These are phyloP conservation scores for Fusarium xylarioides DNA, from an alignment of 2,329 filamentous ascomycete species.

Conservation along the genomic window DNA sequence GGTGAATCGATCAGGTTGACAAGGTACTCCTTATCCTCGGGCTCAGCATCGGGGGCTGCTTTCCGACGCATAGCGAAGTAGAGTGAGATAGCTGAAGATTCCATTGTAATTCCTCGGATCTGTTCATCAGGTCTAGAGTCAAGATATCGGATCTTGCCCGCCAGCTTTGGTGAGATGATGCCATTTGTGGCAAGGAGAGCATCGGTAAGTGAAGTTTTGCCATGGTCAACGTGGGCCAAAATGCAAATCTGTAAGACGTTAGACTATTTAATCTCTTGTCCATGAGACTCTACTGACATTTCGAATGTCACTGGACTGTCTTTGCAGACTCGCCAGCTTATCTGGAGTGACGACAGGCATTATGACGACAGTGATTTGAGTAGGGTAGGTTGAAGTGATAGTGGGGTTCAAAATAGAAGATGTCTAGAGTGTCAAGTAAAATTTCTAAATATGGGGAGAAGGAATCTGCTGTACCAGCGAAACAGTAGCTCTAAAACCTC, in stretches of 20 bases:
- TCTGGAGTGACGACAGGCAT: conserved; percentile 96
- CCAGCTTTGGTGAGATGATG: conserved; percentile 97
- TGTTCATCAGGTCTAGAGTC: conserved; percentile 97
- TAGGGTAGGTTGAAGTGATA: conserved; percentile 7
- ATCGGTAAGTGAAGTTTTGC: conserved; percentile 96
- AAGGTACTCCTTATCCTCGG: conserved; percentile 86
- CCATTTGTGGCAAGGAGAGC: conserved; percentile 97
- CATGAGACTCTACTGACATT: conserved; percentile 70
- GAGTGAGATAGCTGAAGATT: conserved; percentile 96
- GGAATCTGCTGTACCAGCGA: neutral
- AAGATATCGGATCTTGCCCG: conserved; percentile 96
- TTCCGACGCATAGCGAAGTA: conserved; percentile 92
- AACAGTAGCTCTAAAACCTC: neutral
- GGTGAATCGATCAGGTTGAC: conserved; percentile 98
- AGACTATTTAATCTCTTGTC: neutral
- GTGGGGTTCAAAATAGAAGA: conserved; percentile 1
- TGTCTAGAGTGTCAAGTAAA: neutral
- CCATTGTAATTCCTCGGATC: conserved; percentile 98
- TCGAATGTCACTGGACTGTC: conserved; percentile 85
- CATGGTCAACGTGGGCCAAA: conserved; percentile 95
- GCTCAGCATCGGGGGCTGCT: conserved; percentile 70
- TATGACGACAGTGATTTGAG: conserved; percentile 43
- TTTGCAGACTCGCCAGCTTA: conserved; percentile 89
- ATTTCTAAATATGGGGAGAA: conserved; percentile 3
- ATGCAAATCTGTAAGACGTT: conserved; percentile 78